These are phyloP conservation scores for Termitomyces eurrhizus DNA, from an alignment of 768 basidiomycete genomes.

Conservation along the genomic window DNA sequence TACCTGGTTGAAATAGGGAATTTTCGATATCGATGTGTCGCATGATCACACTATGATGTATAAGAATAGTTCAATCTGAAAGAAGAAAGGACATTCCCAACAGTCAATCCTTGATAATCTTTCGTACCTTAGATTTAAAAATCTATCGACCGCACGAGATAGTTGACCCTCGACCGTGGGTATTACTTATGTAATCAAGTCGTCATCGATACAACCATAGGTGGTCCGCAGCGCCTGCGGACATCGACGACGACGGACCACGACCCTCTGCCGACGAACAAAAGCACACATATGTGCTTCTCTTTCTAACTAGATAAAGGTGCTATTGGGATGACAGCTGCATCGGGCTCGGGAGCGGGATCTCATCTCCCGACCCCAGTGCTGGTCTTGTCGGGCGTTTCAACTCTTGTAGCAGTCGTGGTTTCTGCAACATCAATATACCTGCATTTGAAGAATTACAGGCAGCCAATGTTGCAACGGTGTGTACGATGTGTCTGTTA, in stretches of 20 bases:
- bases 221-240: slow-evolving; percentile 5
- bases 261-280: neutral
- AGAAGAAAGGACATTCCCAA: neutral
- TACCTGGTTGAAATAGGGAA: neutral
- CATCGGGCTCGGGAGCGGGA: slow-evolving; percentile 44
- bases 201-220: neutral
- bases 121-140: neutral
- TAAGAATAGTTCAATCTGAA: neutral
- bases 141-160: too few species aligned
- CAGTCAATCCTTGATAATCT: neutral
- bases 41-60: neutral
- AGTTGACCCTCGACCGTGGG: neutral
- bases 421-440: slow-evolving; percentile 74
- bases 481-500: slow-evolving; percentile 24
- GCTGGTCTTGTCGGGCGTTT: slow-evolving; percentile 58
- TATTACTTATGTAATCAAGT: neutral
- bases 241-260: neutral
- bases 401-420: slow-evolving; percentile 64
- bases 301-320: neutral
- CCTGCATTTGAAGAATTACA: slow-evolving; percentile 82
- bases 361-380: slow-evolving; percentile 55
- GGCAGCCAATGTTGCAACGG: slow-evolving; percentile 80
- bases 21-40: neutral
- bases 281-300: neutral
- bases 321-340: slow-evolving; percentile 11